Percentiles rank a stretch among this genome's conserved stretches.
phyloP scores from a whole-genome alignment of 805 yeast genomes.

The Torulaspora franciscae region DNA sequence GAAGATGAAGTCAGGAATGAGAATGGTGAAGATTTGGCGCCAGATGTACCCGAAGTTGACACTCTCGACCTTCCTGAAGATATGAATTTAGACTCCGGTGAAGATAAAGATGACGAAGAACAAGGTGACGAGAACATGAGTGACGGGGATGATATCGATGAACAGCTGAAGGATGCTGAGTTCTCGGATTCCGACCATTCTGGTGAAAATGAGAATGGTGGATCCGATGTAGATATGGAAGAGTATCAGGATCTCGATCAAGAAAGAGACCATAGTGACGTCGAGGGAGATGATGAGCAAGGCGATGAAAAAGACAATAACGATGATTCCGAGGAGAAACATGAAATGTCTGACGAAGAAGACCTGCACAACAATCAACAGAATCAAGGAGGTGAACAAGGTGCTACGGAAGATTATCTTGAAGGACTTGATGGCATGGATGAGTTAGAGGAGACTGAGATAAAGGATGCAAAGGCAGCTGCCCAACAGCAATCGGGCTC shows the following conservation, averaged over 20 bases:
- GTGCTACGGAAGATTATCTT: conserved; percentile 41
- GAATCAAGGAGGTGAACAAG: conserved; percentile 33
- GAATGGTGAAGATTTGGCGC: conserved; percentile 64
- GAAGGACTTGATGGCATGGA: conserved; percentile 55
- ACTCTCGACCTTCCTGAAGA: conserved; percentile 90
- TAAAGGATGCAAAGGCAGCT: conserved; percentile 52
- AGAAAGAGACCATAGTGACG: conserved; percentile 29
- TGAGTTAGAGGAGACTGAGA: conserved; percentile 42
- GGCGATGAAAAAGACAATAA: conserved; percentile 30
- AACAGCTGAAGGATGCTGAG: conserved; percentile 72
- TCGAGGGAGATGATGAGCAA: conserved; percentile 30
- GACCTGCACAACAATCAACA: conserved; percentile 33
- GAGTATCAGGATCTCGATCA: conserved; percentile 14
- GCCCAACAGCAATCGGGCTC: conserved; percentile 56
- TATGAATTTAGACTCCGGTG: conserved; percentile 78
- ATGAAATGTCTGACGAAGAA: conserved; percentile 33
- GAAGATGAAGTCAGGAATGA: conserved; percentile 72
- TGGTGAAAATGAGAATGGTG: conserved; percentile 34
- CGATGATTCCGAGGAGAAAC: conserved; percentile 32
- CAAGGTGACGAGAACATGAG: conserved; percentile 40
- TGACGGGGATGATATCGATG: conserved; percentile 34
- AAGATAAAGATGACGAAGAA: conserved; percentile 44
- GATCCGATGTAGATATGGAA: conserved; percentile 27
- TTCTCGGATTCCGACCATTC: conserved; percentile 38
- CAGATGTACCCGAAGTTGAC: conserved; percentile 75